These are phyloP conservation scores for Daldinia bambusicola DNA, from an alignment of 495 filamentous ascomycete species.

Conservation along the genomic window DNA sequence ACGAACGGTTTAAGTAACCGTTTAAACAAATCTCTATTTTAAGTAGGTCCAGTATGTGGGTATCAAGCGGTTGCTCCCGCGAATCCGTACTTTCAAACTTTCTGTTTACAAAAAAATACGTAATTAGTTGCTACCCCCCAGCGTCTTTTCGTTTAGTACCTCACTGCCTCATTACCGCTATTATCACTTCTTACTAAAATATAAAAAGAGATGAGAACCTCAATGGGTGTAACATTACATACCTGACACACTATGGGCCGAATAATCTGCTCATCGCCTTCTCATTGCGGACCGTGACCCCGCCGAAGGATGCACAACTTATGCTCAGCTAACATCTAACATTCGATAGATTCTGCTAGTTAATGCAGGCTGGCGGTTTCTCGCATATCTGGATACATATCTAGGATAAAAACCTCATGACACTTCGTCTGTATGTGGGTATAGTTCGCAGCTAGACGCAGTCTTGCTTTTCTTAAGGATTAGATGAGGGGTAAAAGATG, in stretches of 20 bases:
- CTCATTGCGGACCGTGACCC: constrained; percentile 4
- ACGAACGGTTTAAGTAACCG: not conserved
- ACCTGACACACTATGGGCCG: not conserved
- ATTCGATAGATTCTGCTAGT: constrained; percentile 6
- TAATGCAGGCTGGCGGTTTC: constrained; percentile 7
- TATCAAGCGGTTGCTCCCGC: not conserved
- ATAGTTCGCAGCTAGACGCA: not conserved
- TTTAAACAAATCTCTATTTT: too few relatives aligned
- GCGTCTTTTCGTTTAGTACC: too few relatives aligned
- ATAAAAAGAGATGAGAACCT: not conserved
- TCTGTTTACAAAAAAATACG: not conserved
- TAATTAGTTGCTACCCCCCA: too few relatives aligned
- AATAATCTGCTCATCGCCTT: constrained; percentile 5
- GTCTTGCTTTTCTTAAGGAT: not conserved
- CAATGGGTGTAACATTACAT: not conserved
- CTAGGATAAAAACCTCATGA: too few relatives aligned
- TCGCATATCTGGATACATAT: not conserved
- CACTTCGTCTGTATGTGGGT: not conserved
- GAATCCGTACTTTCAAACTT: not conserved
- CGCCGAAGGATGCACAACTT: constrained; percentile 1
- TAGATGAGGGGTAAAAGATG: not conserved
- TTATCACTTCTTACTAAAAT: too few relatives aligned
- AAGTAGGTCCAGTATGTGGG: not conserved
- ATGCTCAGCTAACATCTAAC: not conserved
- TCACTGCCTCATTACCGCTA: too few relatives aligned